Evolutionary conservation across 371 early-diverging fungal genomes (phyloP), one percentile per base, ranked within the genome.

Genomic region (Enterospora canceri): DNA sequence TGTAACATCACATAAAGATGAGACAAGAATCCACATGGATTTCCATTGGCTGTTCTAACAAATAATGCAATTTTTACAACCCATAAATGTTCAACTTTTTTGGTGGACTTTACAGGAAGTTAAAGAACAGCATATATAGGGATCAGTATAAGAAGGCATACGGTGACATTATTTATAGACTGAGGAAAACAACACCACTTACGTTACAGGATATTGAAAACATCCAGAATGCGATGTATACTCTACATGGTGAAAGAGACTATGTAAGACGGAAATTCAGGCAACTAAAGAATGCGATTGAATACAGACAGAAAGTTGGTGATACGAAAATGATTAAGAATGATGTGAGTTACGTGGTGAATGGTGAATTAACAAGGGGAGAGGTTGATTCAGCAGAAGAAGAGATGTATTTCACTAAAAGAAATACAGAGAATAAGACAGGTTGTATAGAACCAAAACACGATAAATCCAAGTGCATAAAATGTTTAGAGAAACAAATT

Each of bases 321-420:
- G 28, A 58, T 16, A 24, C 26, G 24, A 31, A 5, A 30, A 58
- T 60, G 8, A 12, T 28, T 40, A 16, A 51, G n/a, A 28, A 58
- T 28, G 64, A 64, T 32, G 64, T 64, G n/a, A 58, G 58, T 15
- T 64, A 64, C 24, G 28, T 55, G 4, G 57, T 64, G 4, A 31
- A 31, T 23, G 64, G 57, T 8, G 12, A 3, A 15, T 58, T 64
- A 16, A n/a, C 57, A 15, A 21, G 57, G 12, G 70, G 70, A 29
- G 68, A 70, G 0, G 66, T 70, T 26, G 30, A 48, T 19, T 65
- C 57, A 23, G 48, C 35, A 30, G 70, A 70, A 21, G 70, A 70
- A 33, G 40, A 48, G 5, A 49, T 35, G 21, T 70, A 70, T 35
- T 70, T 70, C 40, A 23, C 67, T 2, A 51, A 55, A 53, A 34